phyloP scores from a whole-genome alignment of 352 stramenopile genomes.

The Peronospora farinosa region DNA sequence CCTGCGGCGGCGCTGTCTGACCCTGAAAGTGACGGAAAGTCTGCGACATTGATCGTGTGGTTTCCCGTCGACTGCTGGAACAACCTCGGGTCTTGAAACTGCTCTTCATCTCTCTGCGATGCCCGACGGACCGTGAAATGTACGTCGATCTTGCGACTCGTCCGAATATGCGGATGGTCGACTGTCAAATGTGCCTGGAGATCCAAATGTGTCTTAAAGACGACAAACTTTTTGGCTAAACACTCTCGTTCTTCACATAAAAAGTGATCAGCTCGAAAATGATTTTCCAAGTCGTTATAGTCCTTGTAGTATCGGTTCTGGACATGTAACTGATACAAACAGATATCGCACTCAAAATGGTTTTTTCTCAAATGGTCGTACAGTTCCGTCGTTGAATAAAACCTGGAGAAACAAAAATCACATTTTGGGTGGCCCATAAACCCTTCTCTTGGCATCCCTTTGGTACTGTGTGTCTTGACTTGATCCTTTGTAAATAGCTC shows the following conservation, averaged over 20 bases:
- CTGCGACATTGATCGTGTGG: slow-evolving; percentile 76
- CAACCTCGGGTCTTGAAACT: slow-evolving; percentile 47
- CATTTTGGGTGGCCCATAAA: slow-evolving; percentile 83
- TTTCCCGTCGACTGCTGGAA: slow-evolving; percentile 14
- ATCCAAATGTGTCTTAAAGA: slow-evolving; percentile 86
- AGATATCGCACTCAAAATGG: slow-evolving; percentile 90
- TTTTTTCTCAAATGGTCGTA: slow-evolving; percentile 89
- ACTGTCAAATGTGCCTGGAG: slow-evolving; percentile 74
- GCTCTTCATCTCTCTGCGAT: slow-evolving; percentile 35
- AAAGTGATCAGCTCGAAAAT: slow-evolving; percentile 86
- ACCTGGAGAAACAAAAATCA: slow-evolving; percentile 85
- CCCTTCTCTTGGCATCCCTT: slow-evolving; percentile 65
- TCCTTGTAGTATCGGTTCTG: slow-evolving; percentile 90
- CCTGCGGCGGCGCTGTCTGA: slow-evolving; percentile 27
- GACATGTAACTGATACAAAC: slow-evolving; percentile 62
- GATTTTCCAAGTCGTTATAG: slow-evolving; percentile 87
- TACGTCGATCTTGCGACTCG: slow-evolving; percentile 81
- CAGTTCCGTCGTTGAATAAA: slow-evolving; percentile 83
- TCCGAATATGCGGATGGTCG: slow-evolving; percentile 83
- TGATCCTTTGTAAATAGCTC: slow-evolving; percentile 64
- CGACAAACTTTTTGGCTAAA: slow-evolving; percentile 84
- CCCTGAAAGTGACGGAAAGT: slow-evolving; percentile 71
- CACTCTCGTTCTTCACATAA: slow-evolving; percentile 82
- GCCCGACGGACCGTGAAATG: slow-evolving; percentile 75
- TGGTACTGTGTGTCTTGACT: slow-evolving; percentile 70